Evolutionary conservation across 2,329 filamentous ascomycete species (phyloP), one percentile per base, ranked within the genome.

Genomic region (Clonostachys byssicola): DNA sequence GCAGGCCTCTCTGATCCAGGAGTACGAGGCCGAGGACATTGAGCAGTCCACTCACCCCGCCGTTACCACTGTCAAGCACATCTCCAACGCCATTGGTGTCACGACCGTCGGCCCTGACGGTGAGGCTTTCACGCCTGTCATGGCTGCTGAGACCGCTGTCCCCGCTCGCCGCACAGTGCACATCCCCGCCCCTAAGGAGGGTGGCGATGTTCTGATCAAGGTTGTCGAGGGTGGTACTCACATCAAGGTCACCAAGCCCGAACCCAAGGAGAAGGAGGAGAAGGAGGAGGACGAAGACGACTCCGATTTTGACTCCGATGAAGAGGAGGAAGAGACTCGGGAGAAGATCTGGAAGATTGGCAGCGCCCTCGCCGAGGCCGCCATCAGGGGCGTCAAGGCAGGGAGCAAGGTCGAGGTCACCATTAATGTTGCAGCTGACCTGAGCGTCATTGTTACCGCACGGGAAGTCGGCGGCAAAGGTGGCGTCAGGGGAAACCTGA

Each of bases 1-100:
- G 59, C 94, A 99, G 73, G 94, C 94, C 36, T 95, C 86, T 51
- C 76, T 99, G 53, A 90, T 99, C 66, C 85, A 92, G 68, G 92
- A 96, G 68, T 99, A 95, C 69, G 94, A 99, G 60, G 79, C 83
- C 56, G 85, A 90, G 55, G 92, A 97, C 64, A 95, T 99, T 57
- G 89, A 95, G 65, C 92, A 96, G 77, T 95, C 89, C 52, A 95
- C 91, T 43, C 92, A 99, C 75, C 86, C 94, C 45, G 89, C 91
- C 63, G 91, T 99, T 54, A 96, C 92, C 34, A 92, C 92, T 14
- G 91, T 95, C 45, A 90, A 91, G 59, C 94, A 99, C 74, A 85
- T 95, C 53, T 78, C 83, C 58, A 88, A 92, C 63, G 88, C 92
- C 52, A 88, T 99, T 53, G 94, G 94, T 65, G 87, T 97, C 46